These are phyloP conservation scores for Termitomyces sp. DNA, from an alignment of 1,284 basidiomycete species.

Conservation along the genomic window DNA sequence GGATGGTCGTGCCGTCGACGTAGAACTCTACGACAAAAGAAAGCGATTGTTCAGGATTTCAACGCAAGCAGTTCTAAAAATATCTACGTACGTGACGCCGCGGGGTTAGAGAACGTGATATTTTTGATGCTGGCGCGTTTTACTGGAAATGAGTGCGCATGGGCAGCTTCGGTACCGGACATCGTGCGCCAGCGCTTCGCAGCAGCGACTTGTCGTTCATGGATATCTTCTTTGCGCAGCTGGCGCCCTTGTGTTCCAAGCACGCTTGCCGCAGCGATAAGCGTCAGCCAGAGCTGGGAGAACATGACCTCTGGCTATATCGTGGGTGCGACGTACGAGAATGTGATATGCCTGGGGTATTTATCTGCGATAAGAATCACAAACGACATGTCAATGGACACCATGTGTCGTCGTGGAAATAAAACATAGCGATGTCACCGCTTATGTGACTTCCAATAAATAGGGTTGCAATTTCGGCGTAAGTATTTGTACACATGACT, in stretches of 20 bases:
- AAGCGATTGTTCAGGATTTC: neutral
- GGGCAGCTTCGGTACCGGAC: neutral
- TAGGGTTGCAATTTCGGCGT: neutral
- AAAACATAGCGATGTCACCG: neutral
- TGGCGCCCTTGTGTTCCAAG: constrained; percentile 20
- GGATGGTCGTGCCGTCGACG: constrained; percentile 64
- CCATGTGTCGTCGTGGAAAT: constrained; percentile 1
- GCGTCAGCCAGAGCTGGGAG: constrained; percentile 9
- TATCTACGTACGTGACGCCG: constrained; percentile 47
- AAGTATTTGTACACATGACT: neutral
- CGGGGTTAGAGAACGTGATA: constrained; percentile 68
- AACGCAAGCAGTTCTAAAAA: neutral
- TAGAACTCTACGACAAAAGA: constrained; percentile 49
- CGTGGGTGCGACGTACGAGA: neutral
- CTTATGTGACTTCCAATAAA: neutral
- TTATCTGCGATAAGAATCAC: neutral
- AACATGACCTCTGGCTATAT: constrained; percentile 8
- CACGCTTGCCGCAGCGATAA: constrained; percentile 8
- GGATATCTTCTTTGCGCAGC: constrained; percentile 33
- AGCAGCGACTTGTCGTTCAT: constrained; percentile 34
- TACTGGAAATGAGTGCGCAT: constrained; percentile 18
- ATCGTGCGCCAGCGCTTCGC: constrained; percentile 31
- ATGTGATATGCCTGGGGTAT: neutral
- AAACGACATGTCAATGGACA: neutral
- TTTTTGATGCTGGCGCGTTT: constrained; percentile 40